phyloP scores from a whole-genome alignment of 371 early-diverging fungal genomes.

The Aphelidium insulamus region DNA sequence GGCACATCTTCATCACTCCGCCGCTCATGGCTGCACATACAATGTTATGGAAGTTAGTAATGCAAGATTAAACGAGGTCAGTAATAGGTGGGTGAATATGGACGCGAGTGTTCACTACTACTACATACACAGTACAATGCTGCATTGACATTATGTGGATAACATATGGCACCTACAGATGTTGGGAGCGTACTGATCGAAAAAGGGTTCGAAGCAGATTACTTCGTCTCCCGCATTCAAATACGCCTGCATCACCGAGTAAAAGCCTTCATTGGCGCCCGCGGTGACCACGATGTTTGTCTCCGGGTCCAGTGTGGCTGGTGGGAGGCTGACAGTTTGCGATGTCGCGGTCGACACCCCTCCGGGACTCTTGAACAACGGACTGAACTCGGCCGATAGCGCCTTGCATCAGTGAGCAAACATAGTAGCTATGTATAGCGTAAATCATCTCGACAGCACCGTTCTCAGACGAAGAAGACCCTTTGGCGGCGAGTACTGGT shows the following conservation, averaged over 20 bases:
- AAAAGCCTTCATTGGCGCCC: constrained; percentile 74
- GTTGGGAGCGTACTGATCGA: constrained; percentile 79
- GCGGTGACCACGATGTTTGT: constrained; percentile 69
- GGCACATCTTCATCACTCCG: too few relatives aligned
- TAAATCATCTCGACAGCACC: constrained; percentile 6
- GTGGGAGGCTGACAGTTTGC: too few relatives aligned
- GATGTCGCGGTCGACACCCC: too few relatives aligned
- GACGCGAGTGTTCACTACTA: too few relatives aligned
- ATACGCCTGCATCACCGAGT: constrained; percentile 1
- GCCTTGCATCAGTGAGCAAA: constrained; percentile 16
- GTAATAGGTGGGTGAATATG: too few relatives aligned
- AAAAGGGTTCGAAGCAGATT: constrained; percentile 79
- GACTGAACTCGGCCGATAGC: constrained; percentile 45
- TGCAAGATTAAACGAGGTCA: too few relatives aligned
- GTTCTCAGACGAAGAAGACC: constrained; percentile 56
- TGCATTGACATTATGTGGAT: too few relatives aligned
- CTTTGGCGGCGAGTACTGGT: constrained; percentile 65
- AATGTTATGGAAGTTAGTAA: too few relatives aligned
- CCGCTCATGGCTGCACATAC: too few relatives aligned
- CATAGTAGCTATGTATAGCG: constrained; percentile 3
- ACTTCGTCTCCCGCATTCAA: constrained; percentile 63
- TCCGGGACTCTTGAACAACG: constrained; percentile 33
- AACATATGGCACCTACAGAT: constrained; percentile 69
- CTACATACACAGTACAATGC: too few relatives aligned
- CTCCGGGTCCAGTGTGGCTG: constrained; percentile 52